Conservation (phyloP, 495 filamentous ascomycete species). For the Hypoxylon perforatum region DNA sequence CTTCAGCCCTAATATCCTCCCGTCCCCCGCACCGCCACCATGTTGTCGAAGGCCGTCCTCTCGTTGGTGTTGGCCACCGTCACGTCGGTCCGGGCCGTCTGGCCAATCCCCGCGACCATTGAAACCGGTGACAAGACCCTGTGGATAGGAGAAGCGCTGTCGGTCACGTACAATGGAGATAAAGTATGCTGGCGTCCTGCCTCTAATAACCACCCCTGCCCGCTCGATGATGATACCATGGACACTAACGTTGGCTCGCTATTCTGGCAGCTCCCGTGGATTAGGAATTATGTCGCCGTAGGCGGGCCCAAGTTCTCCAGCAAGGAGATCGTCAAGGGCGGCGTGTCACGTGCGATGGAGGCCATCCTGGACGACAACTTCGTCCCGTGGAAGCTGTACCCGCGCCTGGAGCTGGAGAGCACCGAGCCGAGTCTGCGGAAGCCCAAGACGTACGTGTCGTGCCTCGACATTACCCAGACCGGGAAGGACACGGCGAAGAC, state of each 20-base stretch:
- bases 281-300: constrained; percentile 51
- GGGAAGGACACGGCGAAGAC: constrained; percentile 61
- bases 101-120: constrained; percentile 67
- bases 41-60: constrained; percentile 46
- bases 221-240: constrained; percentile 22
- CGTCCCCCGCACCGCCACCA: constrained; percentile 31
- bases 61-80: constrained; percentile 48
- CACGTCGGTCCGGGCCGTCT: constrained; percentile 62
- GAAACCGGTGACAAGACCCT: constrained; percentile 63
- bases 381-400: constrained; percentile 80
- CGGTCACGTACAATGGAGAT: constrained; percentile 67
- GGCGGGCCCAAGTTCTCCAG: constrained; percentile 48
- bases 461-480: constrained; percentile 69
- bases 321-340: constrained; percentile 61
- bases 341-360: constrained; percentile 55
- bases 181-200: constrained; percentile 57
- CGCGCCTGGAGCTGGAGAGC: constrained; percentile 59
- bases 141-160: constrained; percentile 64
- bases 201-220: constrained; percentile 21
- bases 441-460: constrained; percentile 61
- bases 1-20: constrained; percentile 21
- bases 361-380: constrained; percentile 71
- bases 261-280: constrained; percentile 55
- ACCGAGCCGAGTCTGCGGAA: constrained; percentile 68
- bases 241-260: constrained; percentile 42